Conservation (phyloP, 192 early-diverging fungal genomes). For the Backusella luteola region DNA sequence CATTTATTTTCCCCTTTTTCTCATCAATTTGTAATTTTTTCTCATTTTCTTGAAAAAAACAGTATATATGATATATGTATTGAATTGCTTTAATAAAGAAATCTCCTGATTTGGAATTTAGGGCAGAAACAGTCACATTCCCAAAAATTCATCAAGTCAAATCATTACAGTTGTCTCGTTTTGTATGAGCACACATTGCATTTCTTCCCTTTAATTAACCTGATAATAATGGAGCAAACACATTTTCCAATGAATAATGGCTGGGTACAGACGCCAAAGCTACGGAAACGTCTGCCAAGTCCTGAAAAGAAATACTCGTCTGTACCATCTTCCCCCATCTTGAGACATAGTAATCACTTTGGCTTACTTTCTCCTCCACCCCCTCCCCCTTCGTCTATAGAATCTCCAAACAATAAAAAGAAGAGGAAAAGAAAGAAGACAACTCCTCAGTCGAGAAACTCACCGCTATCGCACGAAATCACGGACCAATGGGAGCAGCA, state of each 20-base stretch:
- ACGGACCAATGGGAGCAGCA: neutral
- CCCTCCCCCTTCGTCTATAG: neutral
- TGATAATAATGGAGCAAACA: neutral
- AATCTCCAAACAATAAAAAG: neutral
- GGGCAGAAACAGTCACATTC: neutral
- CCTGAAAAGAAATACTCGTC: slow-evolving; percentile 8
- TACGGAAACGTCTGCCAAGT: neutral
- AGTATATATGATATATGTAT: too few relatives aligned
- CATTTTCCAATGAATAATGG: slow-evolving; percentile 3
- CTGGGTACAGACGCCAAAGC: slow-evolving; percentile 9
- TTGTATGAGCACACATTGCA: neutral
- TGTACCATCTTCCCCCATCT: neutral
- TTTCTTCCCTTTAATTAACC: neutral
- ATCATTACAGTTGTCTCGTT: neutral
- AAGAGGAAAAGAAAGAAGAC: neutral
- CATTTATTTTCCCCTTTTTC: too few relatives aligned
- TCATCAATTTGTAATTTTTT: too few relatives aligned
- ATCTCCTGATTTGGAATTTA: neutral
- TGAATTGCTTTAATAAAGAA: neutral
- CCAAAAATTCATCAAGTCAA: neutral
- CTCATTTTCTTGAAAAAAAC: too few relatives aligned
- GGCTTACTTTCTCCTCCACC: neutral
- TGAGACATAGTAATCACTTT: slow-evolving; percentile 1
- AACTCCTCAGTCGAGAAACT: neutral
- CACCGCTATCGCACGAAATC: slow-evolving; percentile 2